Evolutionary conservation across 208 protist species (phyloP).

Genomic region (Leptomonas pyrrhocoris): DNA sequence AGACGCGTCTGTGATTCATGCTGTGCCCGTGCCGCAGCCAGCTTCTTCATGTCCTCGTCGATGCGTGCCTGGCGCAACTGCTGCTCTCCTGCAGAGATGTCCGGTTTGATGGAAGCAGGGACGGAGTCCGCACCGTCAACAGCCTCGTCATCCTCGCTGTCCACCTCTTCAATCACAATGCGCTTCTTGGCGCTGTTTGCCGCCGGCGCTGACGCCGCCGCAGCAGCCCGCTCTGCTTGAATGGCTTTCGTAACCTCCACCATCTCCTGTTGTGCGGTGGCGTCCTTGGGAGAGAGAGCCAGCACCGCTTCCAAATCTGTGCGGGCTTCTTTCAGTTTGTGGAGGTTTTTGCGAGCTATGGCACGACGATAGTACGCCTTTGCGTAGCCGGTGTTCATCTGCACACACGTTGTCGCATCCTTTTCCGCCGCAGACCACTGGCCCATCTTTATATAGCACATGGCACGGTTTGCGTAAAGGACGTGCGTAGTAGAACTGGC

Average conservation of each 20-base stretch:
- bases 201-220: conserved; percentile 20
- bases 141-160: conserved; percentile 71
- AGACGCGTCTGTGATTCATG: conserved; percentile 37
- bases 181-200: conserved; percentile 50
- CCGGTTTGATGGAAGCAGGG: background rate
- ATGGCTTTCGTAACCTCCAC: conserved; percentile 77
- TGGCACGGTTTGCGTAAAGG: conserved; percentile 86
- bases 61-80: conserved; percentile 34
- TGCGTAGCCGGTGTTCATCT: conserved; percentile 80
- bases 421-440: conserved; percentile 80
- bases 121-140: background rate
- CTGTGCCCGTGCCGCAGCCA: conserved; percentile 24
- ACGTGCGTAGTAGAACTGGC: conserved; percentile 65
- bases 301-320: conserved; percentile 86
- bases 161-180: conserved; percentile 86
- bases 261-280: conserved; percentile 69
- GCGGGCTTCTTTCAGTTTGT: conserved; percentile 86
- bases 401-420: conserved; percentile 79
- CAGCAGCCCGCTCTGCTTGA: conserved; percentile 46
- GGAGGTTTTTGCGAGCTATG: conserved; percentile 79
- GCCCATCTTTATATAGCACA: conserved; percentile 83
- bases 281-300: conserved; percentile 74
- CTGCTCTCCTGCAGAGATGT: conserved; percentile 33
- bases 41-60: conserved; percentile 47
- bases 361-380: conserved; percentile 91